A percentile compares a stretch with the other conserved stretches of the same genome.
phyloP scores from a whole-genome alignment of 768 basidiomycete species.

The Podaxis pistillaris region DNA sequence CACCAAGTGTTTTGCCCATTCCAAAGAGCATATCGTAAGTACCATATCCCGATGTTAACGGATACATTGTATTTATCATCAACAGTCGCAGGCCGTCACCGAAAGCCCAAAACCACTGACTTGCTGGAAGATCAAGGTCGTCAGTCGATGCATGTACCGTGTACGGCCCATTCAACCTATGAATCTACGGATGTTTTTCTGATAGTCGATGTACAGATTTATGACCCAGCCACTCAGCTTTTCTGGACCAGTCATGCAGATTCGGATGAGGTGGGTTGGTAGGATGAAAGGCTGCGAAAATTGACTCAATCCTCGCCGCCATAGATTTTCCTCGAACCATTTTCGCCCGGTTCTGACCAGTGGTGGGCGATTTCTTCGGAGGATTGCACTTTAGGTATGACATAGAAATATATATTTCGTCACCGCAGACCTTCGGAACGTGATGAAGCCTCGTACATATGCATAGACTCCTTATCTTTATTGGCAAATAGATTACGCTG shows the following conservation, averaged over 20 bases:
- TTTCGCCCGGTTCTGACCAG: slow-evolving; percentile 9
- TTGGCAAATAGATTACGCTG: not conserved
- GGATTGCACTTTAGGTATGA: not conserved
- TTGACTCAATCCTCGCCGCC: not conserved
- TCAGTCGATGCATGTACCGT: slow-evolving; percentile 9
- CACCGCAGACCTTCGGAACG: not conserved
- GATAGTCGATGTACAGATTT: not conserved
- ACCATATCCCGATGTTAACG: not conserved
- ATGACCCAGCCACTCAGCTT: slow-evolving; percentile 6
- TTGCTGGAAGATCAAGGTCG: slow-evolving; percentile 10
- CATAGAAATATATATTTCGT: not conserved
- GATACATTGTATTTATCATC: not conserved
- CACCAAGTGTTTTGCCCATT: slow-evolving; percentile 1
- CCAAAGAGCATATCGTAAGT: not conserved
- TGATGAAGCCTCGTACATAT: not conserved
- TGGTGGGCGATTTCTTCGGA: slow-evolving; percentile 13
- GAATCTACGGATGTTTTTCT: not conserved
- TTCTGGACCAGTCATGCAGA: slow-evolving; percentile 7
- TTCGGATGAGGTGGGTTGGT: slow-evolving; percentile 1
- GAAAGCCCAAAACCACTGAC: slow-evolving; percentile 8
- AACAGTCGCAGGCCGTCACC: not conserved
- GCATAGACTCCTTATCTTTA: not conserved
- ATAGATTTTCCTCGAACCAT: slow-evolving; percentile 10
- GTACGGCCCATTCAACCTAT: not conserved
- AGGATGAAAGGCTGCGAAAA: no score